Evolutionary conservation across 768 basidiomycete genomes (phyloP).

Genomic region (Chlorophyllum brunneum): DNA sequence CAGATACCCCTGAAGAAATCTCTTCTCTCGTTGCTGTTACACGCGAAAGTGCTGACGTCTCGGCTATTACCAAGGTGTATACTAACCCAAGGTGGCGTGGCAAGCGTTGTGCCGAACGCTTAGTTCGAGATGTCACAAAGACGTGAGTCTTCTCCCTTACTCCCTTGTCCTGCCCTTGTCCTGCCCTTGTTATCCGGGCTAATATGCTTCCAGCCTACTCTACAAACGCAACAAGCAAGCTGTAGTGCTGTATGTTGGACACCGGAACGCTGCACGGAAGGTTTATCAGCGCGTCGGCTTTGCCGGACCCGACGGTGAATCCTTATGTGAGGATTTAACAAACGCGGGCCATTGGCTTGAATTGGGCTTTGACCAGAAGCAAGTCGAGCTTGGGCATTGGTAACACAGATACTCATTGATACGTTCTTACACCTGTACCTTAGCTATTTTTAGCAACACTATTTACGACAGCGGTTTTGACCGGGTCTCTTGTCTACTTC

Average conservation of each 20-base stretch:
- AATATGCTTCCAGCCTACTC: constrained; percentile 17
- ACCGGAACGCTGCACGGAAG: constrained; percentile 39
- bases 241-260: constrained; percentile 66
- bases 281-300: constrained; percentile 74
- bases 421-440: too few species aligned
- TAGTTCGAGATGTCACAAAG: constrained; percentile 57
- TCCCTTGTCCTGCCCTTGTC: background rate
- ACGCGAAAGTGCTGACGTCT: constrained; percentile 51
- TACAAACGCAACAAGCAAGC: constrained; percentile 30
- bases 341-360: constrained; percentile 48
- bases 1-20: constrained; percentile 28
- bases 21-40: constrained; percentile 73
- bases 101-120: constrained; percentile 54
- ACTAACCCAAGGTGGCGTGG: constrained; percentile 52
- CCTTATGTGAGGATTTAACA: constrained; percentile 32
- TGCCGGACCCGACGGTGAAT: constrained; percentile 39
- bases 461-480: too few species aligned
- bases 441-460: too few species aligned
- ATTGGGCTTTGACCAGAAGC: constrained; percentile 50
- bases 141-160: constrained; percentile 33
- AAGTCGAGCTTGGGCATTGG: constrained; percentile 64
- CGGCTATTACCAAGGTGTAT: constrained; percentile 70
- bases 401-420: constrained; percentile 23
- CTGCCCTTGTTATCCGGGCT: constrained; percentile 24
- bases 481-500: too few species aligned